Conservation (phyloP, 73 alveolate genomes). For the Tetrahymena thermophila region DNA sequence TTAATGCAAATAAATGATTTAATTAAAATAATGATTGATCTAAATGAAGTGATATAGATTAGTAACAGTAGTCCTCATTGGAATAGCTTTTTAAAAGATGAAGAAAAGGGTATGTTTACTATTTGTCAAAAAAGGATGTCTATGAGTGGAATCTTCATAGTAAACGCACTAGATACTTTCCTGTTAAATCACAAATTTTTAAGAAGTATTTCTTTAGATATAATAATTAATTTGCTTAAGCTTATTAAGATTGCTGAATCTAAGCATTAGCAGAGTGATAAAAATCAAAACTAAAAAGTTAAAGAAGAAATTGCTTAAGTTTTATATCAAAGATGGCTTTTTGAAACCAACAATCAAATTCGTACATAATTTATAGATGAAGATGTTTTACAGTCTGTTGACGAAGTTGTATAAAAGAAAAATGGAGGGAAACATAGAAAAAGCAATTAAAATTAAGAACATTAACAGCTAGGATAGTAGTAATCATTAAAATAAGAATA, state of each 20-base stretch:
- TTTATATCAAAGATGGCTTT: background rate
- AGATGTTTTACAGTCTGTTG: background rate
- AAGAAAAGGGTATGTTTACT: background rate
- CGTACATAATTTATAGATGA: background rate
- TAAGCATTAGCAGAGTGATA: background rate
- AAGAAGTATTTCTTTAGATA: background rate
- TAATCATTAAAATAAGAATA: background rate
- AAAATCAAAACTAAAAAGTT: background rate
- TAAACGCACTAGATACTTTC: background rate
- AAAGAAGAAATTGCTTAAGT: background rate
- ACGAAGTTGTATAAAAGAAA: background rate
- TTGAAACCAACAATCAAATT: background rate
- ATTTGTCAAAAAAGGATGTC: background rate
- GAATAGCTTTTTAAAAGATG: background rate
- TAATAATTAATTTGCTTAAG: background rate
- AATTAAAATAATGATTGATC: background rate
- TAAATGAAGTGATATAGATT: background rate
- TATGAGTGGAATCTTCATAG: background rate
- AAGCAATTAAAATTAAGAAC: background rate
- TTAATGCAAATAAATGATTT: background rate
- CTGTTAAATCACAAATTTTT: background rate
- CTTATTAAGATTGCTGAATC: background rate
- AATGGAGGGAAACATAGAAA: background rate
- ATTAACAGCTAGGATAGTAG: background rate
- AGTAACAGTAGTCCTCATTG: background rate